Base-by-base conservation (phyloP, 345 rosid species). In the Anacardium occidentale region DNA sequence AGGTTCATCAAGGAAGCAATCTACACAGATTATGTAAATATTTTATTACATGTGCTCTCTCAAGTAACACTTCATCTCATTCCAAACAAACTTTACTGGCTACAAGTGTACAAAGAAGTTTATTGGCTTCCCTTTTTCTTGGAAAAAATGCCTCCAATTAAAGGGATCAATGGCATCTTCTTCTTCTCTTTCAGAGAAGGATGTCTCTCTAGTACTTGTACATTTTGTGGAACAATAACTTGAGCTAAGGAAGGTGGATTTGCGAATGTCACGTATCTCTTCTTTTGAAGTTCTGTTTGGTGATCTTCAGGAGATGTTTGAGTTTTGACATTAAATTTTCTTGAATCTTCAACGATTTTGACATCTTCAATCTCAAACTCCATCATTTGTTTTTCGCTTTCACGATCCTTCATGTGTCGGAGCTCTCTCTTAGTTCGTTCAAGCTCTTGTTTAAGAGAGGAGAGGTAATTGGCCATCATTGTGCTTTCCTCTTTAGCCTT, bases 351-450 rank as follows among this genome's bases (percentile, higher is more conserved):
- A 2, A 88, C 74, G 40, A 76, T 54, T 81, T 84, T 80, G 63
- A 86, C 76, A 4, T 79, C 81, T 74, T 81, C 88, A 42, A 77
- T 51, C 67, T 79, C 82, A 8, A 79, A 71, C 26, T 82, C 86
- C 70, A 47, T 60, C 44, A 76, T 47, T 18, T 71, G 83, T 12
- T 66, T 80, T 48, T 77, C 63, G 10, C 50, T 51, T 42, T 80
- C 83, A 15, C 70, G 66, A 52, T 73, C 60, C 74, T 79, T 91
- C 42, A 91, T 62, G 59, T 77, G 81, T 44, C 73, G 84, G 59
- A 92, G 94, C 79, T 92, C 92, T 72, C 63, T 77, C 72, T 84
- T 95, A 59, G 99, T 91, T 18, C 81, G 69, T 37, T 91, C 90
- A 7, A 95, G 99, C 70, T 95, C 99, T 76, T 88, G 78, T 80